A percentile compares a stretch with the other conserved stretches of the same genome.
phyloP scores from a whole-genome alignment of 495 filamentous ascomycete genomes.

The Penicillium cosmopolitanum region DNA sequence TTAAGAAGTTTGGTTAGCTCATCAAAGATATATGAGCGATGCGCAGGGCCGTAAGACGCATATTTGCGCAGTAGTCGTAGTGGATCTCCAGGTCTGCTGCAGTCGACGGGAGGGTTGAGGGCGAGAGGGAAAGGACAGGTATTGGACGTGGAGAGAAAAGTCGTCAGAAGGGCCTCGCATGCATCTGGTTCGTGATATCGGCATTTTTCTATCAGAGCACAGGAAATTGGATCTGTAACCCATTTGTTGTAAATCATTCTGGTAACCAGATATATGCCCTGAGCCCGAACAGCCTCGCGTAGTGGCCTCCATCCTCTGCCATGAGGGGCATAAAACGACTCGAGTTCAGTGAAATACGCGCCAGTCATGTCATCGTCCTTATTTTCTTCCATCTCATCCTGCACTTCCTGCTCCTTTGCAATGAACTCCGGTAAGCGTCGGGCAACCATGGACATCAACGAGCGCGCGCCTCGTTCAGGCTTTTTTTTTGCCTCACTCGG shows the following conservation, averaged over 20 bases:
- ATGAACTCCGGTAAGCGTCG: conserved; percentile 68
- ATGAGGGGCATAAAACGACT: conserved; percentile 56
- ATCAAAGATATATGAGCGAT: conserved; percentile 41
- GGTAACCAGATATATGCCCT: conserved; percentile 63
- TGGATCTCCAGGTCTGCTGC: conserved; percentile 29
- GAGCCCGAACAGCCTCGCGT: conserved; percentile 64
- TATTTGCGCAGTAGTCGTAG: conserved; percentile 39
- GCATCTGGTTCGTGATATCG: conserved; percentile 41
- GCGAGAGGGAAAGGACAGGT: conserved; percentile 35
- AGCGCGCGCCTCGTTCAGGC: conserved; percentile 43
- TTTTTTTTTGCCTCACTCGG: background rate
- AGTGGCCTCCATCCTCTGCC: conserved; percentile 67
- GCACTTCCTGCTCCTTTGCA: conserved; percentile 57
- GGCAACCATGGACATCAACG: conserved; percentile 67
- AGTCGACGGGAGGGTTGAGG: conserved; percentile 31
- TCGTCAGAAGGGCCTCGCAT: conserved; percentile 40
- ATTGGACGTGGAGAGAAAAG: conserved; percentile 31
- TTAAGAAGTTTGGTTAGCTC: conserved; percentile 45
- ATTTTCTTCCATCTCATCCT: conserved; percentile 54
- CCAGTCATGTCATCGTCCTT: conserved; percentile 50
- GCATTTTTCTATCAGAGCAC: conserved; percentile 40
- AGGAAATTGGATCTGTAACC: conserved; percentile 38
- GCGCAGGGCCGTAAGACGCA: conserved; percentile 18
- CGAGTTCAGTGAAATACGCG: conserved; percentile 69
- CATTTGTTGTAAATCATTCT: conserved; percentile 55